These are phyloP conservation scores for Leptographium galeiforme DNA, from an alignment of 2,329 filamentous ascomycete genomes.

Conservation along the genomic window DNA sequence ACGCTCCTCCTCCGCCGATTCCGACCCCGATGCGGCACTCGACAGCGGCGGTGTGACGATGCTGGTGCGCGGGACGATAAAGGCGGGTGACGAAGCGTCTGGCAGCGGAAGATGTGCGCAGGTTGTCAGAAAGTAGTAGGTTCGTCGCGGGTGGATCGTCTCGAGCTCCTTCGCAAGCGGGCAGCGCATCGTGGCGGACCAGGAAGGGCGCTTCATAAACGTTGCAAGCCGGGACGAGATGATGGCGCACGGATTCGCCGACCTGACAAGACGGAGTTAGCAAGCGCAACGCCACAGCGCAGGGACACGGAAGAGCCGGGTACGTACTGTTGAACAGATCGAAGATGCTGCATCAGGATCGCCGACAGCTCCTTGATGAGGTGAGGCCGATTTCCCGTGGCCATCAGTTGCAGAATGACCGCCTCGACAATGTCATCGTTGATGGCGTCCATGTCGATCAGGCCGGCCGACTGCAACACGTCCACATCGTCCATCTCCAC, in stretches of 20 bases:
- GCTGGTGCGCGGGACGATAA: conserved; percentile 32
- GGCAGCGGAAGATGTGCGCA: conserved; percentile 71
- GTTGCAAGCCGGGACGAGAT: conserved; percentile 83
- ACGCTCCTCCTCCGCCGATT: conserved; percentile 56
- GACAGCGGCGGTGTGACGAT: conserved; percentile 80
- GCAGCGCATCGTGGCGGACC: conserved; percentile 67
- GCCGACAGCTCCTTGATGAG: conserved; percentile 86
- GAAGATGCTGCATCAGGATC: conserved; percentile 61
- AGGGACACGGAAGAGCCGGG: neutral
- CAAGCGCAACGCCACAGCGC: neutral
- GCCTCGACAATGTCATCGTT: conserved; percentile 92
- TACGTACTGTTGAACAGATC: conserved; percentile 82
- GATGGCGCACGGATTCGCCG: conserved; percentile 87
- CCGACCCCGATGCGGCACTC: conserved; percentile 50
- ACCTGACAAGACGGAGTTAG: conserved; percentile 40
- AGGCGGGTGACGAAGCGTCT: conserved; percentile 34
- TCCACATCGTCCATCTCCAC: conserved; percentile 22
- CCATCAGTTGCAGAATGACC: conserved; percentile 76
- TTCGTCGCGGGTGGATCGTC: conserved; percentile 80
- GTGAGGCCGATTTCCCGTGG: conserved; percentile 83
- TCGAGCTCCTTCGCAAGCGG: conserved; percentile 89
- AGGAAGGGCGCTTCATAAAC: conserved; percentile 76
- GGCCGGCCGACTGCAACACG: conserved; percentile 6
- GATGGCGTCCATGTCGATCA: conserved; percentile 65
- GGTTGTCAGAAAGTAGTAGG: conserved; percentile 94